These are phyloP conservation scores for Neonothopanus nambi DNA, from an alignment of 1,284 basidiomycete genomes.

Conservation along the genomic window DNA sequence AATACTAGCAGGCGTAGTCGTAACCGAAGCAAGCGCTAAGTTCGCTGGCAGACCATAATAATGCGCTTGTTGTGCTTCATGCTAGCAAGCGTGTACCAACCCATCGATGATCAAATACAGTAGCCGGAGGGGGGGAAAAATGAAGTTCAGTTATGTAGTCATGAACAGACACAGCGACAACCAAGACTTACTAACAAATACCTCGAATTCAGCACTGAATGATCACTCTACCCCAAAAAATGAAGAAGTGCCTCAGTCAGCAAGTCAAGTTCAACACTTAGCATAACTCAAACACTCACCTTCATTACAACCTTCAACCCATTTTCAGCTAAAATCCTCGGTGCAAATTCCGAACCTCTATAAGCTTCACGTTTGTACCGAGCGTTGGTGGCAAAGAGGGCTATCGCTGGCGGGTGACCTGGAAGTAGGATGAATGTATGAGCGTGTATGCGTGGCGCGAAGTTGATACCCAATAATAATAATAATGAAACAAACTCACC, in stretches of 20 bases:
- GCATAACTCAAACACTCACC: conserved; percentile 42
- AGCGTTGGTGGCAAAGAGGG: conserved; percentile 69
- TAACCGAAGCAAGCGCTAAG: conserved; percentile 73
- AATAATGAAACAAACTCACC: conserved; percentile 40
- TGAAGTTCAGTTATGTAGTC: too few relatives aligned
- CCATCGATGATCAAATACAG: too few relatives aligned
- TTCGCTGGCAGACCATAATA: conserved; percentile 67
- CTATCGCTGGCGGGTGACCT: conserved; percentile 67
- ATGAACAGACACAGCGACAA: too few relatives aligned
- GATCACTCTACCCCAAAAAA: conserved; percentile 56
- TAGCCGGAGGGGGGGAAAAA: too few relatives aligned
- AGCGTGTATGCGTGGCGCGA: too few relatives aligned
- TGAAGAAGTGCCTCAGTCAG: not conserved
- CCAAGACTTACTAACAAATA: conserved; percentile 56
- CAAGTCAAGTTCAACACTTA: too few relatives aligned
- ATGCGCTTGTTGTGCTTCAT: conserved; percentile 88
- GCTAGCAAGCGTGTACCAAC: too few relatives aligned
- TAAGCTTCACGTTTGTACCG: conserved; percentile 88
- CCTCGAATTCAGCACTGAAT: conserved; percentile 76
- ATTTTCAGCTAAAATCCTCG: conserved; percentile 75
- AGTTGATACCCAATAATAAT: too few relatives aligned
- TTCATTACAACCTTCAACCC: conserved; percentile 80
- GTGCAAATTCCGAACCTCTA: conserved; percentile 83
- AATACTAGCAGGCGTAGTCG: conserved; percentile 73
- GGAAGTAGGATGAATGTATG: not conserved